Base-by-base conservation (phyloP, 139 green algal genomes). In the Pleodorina starrii region DNA sequence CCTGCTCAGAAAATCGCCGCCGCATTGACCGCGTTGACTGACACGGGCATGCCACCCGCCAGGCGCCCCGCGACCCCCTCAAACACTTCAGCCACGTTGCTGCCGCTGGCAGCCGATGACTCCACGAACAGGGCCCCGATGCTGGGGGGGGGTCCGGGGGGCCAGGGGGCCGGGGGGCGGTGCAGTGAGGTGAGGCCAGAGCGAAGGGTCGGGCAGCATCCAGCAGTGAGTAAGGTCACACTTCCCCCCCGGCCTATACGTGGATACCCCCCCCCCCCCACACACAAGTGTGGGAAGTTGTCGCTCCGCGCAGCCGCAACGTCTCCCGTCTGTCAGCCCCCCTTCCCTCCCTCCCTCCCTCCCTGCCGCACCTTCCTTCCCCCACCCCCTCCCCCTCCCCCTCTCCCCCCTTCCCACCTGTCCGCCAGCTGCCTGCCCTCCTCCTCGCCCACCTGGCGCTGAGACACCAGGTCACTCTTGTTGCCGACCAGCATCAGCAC, bases 401-500 rank as follows among this genome's bases (percentile, higher is more conserved):
- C 23, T 21, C 17, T 14, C n/a, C 23, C 5, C 74, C 44, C 1
- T 4, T 1, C 44, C 5, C 90, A 95, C 92, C 92, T 91, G 46
- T 94, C 94, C 25, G 96, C 96, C 84, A 95, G 95, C 27, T 90
- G 87, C 48, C 92, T 63, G 5, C 87, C 96, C 71, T 96, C 92
- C 81, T 97, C 87, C n/a, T 91, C 84, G 35, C 66, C 50, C 6
- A 97, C 91, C 29, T 94, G 92, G 1, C 95, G 63, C 35, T 94
- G 60, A 19, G 92, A 89, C 43, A 38, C 81, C 82, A 98, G 81
- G 63, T 98, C 96, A 5, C 86, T 91, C 87, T 98, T 98, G 92
- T 98, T 98, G 74, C 96, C 96, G 11, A 98, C 96, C 16, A 98
- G 92, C 21, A 95, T 85, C 42, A 98, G 93, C 12, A 97, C 94